phyloP scores from a whole-genome alignment of 2,329 filamentous ascomycete genomes.

The Apiospora marii region DNA sequence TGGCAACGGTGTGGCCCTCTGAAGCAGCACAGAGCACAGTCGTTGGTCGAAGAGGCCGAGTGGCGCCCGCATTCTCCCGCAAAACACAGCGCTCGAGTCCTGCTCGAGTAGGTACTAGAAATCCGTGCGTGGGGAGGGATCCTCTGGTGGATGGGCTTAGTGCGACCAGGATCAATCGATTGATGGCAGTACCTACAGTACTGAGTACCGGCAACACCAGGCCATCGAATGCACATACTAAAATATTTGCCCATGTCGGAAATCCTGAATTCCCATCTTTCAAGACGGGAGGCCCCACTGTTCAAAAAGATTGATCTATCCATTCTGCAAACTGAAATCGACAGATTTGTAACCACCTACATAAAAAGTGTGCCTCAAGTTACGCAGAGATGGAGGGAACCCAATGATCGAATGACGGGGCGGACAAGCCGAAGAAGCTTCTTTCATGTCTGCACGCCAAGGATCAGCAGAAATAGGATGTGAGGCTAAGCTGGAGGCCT shows the following conservation, averaged over 20 bases:
- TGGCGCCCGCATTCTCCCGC: conserved; percentile 18
- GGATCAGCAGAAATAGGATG: not conserved
- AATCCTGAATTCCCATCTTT: not conserved
- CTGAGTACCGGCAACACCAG: no score
- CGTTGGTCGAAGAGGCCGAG: conserved; percentile 10
- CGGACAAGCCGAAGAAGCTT: not conserved
- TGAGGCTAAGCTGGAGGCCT: conserved; percentile 3
- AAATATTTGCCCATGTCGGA: not conserved
- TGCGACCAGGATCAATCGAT: not conserved
- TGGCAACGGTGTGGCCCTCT: conserved; percentile 4
- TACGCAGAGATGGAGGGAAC: not conserved
- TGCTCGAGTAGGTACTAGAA: not conserved
- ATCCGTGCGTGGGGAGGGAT: not conserved
- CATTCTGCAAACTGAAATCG: not conserved
- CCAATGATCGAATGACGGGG: not conserved
- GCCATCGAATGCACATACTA: no score
- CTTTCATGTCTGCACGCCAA: not conserved
- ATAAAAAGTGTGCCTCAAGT: not conserved
- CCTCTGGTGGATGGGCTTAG: not conserved
- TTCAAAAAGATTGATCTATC: not conserved
- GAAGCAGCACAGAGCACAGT: not conserved
- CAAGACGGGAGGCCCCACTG: not conserved
- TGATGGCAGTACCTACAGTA: not conserved
- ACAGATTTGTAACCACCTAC: not conserved
- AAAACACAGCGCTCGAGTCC: not conserved